phyloP scores from a whole-genome alignment of 108 stramenopile species.

The Cyclotella baltica region DNA sequence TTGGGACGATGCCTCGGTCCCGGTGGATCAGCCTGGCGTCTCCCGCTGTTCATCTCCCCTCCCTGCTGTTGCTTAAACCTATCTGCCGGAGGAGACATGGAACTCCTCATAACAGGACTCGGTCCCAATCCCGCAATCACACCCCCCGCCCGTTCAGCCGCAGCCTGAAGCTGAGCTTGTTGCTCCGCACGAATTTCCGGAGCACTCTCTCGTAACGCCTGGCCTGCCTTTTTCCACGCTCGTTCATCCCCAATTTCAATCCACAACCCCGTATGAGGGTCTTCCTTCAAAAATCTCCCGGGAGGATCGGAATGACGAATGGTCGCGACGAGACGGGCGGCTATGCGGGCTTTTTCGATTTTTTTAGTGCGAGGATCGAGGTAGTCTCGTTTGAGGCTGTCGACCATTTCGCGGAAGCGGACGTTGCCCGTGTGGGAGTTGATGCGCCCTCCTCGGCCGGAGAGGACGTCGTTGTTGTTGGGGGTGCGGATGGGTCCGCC shows the following conservation, averaged over 20 bases:
- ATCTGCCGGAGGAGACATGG: not conserved
- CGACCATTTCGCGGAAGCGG: slow-evolving; percentile 78
- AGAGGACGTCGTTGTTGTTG: slow-evolving; percentile 81
- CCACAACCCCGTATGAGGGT: slow-evolving; percentile 69
- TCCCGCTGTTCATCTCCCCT: not conserved
- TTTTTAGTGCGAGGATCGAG: slow-evolving; percentile 80
- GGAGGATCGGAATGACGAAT: slow-evolving; percentile 77
- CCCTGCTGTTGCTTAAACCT: not conserved
- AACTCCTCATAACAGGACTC: not conserved
- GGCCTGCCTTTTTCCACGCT: slow-evolving; percentile 88
- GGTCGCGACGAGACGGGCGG: slow-evolving; percentile 66
- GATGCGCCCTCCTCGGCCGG: slow-evolving; percentile 89
- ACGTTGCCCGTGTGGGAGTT: slow-evolving; percentile 90
- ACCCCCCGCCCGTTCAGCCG: slow-evolving; percentile 24
- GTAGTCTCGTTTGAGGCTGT: slow-evolving; percentile 70
- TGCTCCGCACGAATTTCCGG: slow-evolving; percentile 74
- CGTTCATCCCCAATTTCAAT: slow-evolving; percentile 88
- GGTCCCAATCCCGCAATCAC: slow-evolving; percentile 12
- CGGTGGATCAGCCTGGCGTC: slow-evolving; percentile 17
- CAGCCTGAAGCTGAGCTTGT: slow-evolving; percentile 40
- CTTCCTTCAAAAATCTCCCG: slow-evolving; percentile 88
- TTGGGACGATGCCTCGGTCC: slow-evolving; percentile 34
- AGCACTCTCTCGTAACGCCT: slow-evolving; percentile 85
- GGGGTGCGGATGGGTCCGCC: slow-evolving; percentile 51
- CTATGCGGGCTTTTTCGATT: slow-evolving; percentile 86